phyloP scores from a whole-genome alignment of 2,329 filamentous ascomycete genomes.

The Fusarium beomiforme region DNA sequence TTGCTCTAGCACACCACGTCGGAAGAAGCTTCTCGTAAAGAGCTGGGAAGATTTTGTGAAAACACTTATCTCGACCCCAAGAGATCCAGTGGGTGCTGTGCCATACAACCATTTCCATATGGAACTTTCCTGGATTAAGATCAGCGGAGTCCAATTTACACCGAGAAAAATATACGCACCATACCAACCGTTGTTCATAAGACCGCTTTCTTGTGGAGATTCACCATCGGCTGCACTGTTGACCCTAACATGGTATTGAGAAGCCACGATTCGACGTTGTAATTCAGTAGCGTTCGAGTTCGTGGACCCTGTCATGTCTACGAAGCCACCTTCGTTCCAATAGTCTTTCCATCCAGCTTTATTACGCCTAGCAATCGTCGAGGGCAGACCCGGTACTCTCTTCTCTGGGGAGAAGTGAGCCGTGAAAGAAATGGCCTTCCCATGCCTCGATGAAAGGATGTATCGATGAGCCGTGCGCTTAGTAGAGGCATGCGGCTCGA shows the following conservation, averaged over 20 bases:
- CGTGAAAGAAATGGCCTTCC: constrained; percentile 43
- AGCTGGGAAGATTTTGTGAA: constrained; percentile 51
- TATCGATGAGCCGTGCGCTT: constrained; percentile 47
- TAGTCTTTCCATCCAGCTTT: constrained; percentile 47
- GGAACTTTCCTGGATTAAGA: constrained; percentile 46
- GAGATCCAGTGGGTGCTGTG: constrained; percentile 53
- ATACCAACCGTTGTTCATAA: constrained; percentile 60
- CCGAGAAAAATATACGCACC: constrained; percentile 33
- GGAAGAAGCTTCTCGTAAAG: constrained; percentile 59
- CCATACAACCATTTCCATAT: constrained; percentile 57
- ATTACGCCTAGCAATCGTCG: constrained; percentile 39
- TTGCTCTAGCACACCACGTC: constrained; percentile 51
- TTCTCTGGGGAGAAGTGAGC: constrained; percentile 48
- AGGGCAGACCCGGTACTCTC: constrained; percentile 37
- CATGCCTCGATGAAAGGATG: constrained; percentile 35
- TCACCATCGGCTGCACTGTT: constrained; percentile 52
- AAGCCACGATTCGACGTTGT: constrained; percentile 55
- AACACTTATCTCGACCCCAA: constrained; percentile 51
- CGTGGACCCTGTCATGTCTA: constrained; percentile 51
- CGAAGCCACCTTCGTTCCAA: constrained; percentile 54
- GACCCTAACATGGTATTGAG: constrained; percentile 56
- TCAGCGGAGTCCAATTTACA: background rate
- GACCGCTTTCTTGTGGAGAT: constrained; percentile 55
- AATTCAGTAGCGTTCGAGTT: constrained; percentile 53
- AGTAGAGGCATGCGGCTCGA: constrained; percentile 39